Conservation (phyloP, 75 land plant species). For the Selaginella tamariscina region DNA sequence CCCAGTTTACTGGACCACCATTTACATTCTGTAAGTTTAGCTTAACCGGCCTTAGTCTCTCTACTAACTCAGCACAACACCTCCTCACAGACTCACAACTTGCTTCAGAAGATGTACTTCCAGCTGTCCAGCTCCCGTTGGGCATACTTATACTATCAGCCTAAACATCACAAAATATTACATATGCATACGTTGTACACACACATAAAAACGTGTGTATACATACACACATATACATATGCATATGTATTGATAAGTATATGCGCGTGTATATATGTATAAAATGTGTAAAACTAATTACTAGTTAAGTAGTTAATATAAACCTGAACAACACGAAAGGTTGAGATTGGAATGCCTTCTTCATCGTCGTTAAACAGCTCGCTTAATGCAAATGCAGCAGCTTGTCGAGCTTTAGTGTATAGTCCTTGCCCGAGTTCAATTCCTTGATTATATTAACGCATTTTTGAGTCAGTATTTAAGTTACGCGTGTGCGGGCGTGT, state of each 20-base stretch:
- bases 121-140: constrained; percentile 68
- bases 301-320: too few relatives aligned
- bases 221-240: too few relatives aligned
- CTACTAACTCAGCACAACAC: constrained; percentile 59
- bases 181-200: too few relatives aligned
- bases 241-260: too few relatives aligned
- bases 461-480: too few relatives aligned
- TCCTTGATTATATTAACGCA: too few relatives aligned
- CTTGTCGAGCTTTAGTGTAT: constrained; percentile 82
- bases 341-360: constrained; percentile 32
- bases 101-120: constrained; percentile 82
- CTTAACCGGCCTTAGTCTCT: constrained; percentile 48
- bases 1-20: constrained; percentile 47
- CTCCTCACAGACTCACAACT: constrained; percentile 72
- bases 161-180: constrained; percentile 56
- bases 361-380: constrained; percentile 18
- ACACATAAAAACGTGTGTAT: too few relatives aligned
- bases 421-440: constrained; percentile 92
- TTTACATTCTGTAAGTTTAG: constrained; percentile 22
- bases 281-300: too few relatives aligned
- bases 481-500: too few relatives aligned
- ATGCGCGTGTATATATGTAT: too few relatives aligned
- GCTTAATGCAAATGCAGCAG: constrained; percentile 51
- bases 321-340: constrained; percentile 57
- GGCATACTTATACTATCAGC: constrained; percentile 67